Evolutionary conservation across 345 rosid species (phyloP), one percentile per base, ranked within the genome.

Genomic region (Conringia planisiliqua): DNA sequence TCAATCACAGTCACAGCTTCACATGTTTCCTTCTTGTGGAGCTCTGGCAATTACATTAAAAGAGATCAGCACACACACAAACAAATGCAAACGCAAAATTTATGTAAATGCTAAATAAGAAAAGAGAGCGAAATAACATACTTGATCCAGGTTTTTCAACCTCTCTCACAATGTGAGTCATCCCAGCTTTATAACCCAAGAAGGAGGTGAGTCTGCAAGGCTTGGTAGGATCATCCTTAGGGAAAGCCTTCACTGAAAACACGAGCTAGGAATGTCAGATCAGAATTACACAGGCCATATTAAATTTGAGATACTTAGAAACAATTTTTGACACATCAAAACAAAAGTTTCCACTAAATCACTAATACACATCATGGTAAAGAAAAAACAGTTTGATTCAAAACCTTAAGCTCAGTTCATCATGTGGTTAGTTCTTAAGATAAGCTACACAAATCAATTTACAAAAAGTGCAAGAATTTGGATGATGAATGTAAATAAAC

Each of bases 81-180:
- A 42, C 11, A 22, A 1, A 22, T 22, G 24, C 1, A 44, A 0
- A 51, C 1, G 3, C 3, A n/a, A 44, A 18, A 12, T 1, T 22
- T 3, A 47, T 5, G 4, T 0, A 61, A 0, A 9, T 9, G 0
- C 7, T 5, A 39, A 12, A 11, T 2, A n/a, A 43, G 20, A 4
- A 29, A 18, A 69, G 24, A 36, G 33, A 57, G 22, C 12, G 24
- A 38, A n/a, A 39, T 8, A 35, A 46, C 90, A 32, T 33, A 88
- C 93, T 93, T 73, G 98, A 91, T 68, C 98, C 98, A 52, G 96
- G 98, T 26, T 91, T 94, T 18, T 91, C 98, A 0, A 94, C 98
- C 5, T 94, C 97, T 76, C 98, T 85, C 12, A 94, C 96, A 78
- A 94, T 87, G 68, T 94, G 98, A 22, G 96, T 94, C 96, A 94